Evolutionary conservation across 495 filamentous ascomycete species (phyloP).

Genomic region (Cercophora samala): DNA sequence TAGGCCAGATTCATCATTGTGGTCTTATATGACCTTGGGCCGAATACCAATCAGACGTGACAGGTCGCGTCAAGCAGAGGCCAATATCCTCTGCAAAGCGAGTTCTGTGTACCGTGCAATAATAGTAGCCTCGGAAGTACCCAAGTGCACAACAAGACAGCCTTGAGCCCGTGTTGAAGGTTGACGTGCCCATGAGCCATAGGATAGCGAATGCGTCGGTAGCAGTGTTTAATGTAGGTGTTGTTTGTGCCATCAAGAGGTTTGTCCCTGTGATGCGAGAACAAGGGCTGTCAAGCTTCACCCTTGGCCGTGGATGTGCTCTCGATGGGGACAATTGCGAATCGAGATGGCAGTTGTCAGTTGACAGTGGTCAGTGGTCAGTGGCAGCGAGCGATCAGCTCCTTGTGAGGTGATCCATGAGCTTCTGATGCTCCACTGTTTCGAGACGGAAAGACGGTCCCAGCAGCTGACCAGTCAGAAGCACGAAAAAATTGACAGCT

Average conservation of each 20-base stretch:
- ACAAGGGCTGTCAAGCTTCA: background rate
- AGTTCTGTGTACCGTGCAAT: background rate
- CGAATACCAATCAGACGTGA: background rate
- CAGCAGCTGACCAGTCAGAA: background rate
- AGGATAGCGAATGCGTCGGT: background rate
- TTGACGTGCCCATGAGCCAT: constrained; percentile 4
- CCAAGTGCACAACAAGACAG: background rate
- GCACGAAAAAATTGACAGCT: constrained; percentile 2
- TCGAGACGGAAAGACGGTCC: background rate
- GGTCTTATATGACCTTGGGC: too few species aligned
- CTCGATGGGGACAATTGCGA: constrained; percentile 1
- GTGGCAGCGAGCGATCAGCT: background rate
- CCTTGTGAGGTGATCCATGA: background rate
- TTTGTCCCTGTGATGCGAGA: background rate
- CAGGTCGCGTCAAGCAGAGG: background rate
- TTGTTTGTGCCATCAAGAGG: background rate
- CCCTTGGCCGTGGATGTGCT: background rate
- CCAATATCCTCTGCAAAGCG: background rate
- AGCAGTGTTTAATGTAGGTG: background rate
- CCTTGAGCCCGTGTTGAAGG: background rate
- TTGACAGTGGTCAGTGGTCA: constrained; percentile 4
- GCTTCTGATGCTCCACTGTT: background rate
- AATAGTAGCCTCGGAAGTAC: background rate
- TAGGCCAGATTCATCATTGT: too few species aligned
- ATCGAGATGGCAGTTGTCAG: constrained; percentile 2